Base-by-base conservation (phyloP, 257 asterid species). In the Cinchona pubescens region DNA sequence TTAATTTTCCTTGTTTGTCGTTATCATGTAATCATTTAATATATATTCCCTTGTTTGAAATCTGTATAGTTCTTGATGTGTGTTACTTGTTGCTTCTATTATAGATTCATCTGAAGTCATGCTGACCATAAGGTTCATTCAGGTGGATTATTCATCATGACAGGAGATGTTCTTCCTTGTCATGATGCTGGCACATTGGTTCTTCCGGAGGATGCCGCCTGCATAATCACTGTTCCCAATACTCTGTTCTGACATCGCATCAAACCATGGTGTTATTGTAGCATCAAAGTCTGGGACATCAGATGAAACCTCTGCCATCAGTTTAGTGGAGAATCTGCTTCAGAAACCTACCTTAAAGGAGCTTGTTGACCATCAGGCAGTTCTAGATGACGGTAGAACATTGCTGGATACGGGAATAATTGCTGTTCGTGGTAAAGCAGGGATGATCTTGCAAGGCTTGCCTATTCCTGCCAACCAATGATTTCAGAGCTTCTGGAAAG, bases 141-240 rank as follows among this genome's bases (percentile, higher is more conserved):
- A 94, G 99, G 99, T 73, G 97, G 99, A 59, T 66, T 95, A 73
- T 86, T 95, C 85, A 92, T 85, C 82, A 95, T 95, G 99, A 92
- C 99, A 32, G 98, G 99, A 60, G 99, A 95, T 86, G 99, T 92
- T 83, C 99, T 92, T 82, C 99, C 98, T 80, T 95, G 99, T 86
- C 92, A 92, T 87, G 97, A 95, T 84, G 97, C 99, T 72, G 87
- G 89, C 79, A 82, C 83, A 80, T 86, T 95, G 96, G 89, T 86
- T 77, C 96, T 95, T 78, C 96, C 98, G 3, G 95, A 90, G 72
- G 97, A 95, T 82, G 51, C 94, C 32, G 86, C 98, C 42, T 86
- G 96, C 83, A 87, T 95, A 75, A 77, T 95, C 68, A 92, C 98
- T 66, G 99, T 95, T 72, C 98, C 99, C 72, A 87, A 89, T 78